Conservation (phyloP, 2,329 filamentous ascomycete genomes). For the Madurella mycetomatis region DNA sequence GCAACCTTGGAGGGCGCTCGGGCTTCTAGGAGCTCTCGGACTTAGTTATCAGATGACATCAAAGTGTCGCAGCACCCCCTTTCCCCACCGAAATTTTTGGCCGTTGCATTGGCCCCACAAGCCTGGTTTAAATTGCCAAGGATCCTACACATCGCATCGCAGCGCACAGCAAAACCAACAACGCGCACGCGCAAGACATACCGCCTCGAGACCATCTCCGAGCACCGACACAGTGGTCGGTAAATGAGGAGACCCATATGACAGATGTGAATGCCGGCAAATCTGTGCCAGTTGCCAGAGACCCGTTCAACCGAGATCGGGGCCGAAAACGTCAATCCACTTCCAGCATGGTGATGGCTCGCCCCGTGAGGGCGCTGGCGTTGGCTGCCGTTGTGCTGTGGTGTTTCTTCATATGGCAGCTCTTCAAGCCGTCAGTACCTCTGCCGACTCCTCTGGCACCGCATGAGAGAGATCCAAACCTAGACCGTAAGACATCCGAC, state of each 20-base stretch:
- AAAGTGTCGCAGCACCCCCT: neutral
- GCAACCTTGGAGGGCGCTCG: too few relatives aligned
- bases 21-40: neutral
- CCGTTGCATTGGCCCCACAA: neutral
- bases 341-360: slow-evolving; percentile 72
- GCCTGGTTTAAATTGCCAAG: slow-evolving; percentile 1
- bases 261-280: neutral
- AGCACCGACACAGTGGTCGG: neutral
- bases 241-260: slow-evolving; percentile 8
- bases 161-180: neutral
- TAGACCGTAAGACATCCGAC: slow-evolving; percentile 65
- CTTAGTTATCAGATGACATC: slow-evolving; percentile 6
- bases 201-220: neutral
- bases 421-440: slow-evolving; percentile 55
- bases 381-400: slow-evolving; percentile 67
- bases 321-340: neutral
- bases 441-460: slow-evolving; percentile 32
- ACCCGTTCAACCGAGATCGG: neutral
- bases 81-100: slow-evolving; percentile 2
- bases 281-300: neutral
- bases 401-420: slow-evolving; percentile 72
- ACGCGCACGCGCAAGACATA: neutral
- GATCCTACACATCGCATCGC: neutral
- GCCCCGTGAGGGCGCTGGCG: slow-evolving; percentile 75
- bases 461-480: slow-evolving; percentile 71